phyloP scores from a whole-genome alignment of 139 green algal species.

The Chlamydomonas schloesseri region DNA sequence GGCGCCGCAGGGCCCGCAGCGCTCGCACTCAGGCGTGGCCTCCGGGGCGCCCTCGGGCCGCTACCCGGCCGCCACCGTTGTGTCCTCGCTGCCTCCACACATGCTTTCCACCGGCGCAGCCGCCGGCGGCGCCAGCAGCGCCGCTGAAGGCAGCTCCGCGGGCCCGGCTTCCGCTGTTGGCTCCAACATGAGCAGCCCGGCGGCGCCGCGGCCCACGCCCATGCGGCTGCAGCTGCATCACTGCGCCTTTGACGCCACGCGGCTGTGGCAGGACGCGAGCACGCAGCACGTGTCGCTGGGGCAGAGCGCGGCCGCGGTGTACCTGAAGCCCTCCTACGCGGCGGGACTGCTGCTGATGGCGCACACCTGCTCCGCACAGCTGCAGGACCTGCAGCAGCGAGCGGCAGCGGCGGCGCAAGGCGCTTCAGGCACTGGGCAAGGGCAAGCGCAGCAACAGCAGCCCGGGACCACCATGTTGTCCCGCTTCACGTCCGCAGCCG shows the following conservation, averaged over 20 bases:
- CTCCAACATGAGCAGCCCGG: background rate
- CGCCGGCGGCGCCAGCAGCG: background rate
- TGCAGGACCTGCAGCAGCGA: background rate
- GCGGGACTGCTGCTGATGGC: constrained; percentile 41
- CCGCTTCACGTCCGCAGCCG: too few relatives aligned
- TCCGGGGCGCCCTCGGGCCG: background rate
- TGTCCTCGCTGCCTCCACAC: too few relatives aligned
- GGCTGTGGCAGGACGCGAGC: constrained; percentile 34
- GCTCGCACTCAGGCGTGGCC: background rate
- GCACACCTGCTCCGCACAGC: constrained; percentile 17
- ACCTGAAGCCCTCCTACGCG: constrained; percentile 35
- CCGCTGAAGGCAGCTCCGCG: too few relatives aligned
- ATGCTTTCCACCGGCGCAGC: background rate
- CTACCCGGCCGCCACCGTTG: too few relatives aligned
- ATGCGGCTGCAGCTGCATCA: constrained; percentile 42
- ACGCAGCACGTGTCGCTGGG: background rate
- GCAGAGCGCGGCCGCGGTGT: background rate
- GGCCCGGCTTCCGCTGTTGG: too few relatives aligned
- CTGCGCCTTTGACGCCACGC: constrained; percentile 38
- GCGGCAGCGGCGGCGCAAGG: background rate
- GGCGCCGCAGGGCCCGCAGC: background rate
- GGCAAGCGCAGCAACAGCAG: background rate
- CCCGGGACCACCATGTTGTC: background rate
- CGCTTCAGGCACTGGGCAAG: background rate
- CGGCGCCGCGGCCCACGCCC: background rate